Evolutionary conservation across 2,329 filamentous ascomycete species (phyloP), one percentile per base, ranked within the genome.

Genomic region (Fusarium sp.): DNA sequence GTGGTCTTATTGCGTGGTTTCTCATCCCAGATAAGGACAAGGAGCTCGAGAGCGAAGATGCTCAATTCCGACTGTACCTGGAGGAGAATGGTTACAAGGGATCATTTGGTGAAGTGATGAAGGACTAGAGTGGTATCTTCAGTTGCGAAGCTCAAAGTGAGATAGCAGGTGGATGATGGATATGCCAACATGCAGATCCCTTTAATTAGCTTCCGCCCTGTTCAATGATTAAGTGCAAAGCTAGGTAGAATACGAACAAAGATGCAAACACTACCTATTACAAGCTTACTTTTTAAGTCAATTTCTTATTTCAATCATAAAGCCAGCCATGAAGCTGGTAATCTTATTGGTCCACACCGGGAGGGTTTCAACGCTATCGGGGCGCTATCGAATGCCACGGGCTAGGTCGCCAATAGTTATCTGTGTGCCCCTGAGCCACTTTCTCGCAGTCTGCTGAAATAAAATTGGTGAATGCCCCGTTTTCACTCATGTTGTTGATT

Each of bases 391-490:
- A 8, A 13, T 18, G 8, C 18, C 36, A 18, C 20, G 3, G 5
- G 3, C n/a, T 26, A 26, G 14, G 24, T 7, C n/a, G 4, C 32
- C 18, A 38, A 38, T 54, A 36, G 24, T 36, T 12, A 11, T 26
- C 3, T 26, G 5, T 6, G 4, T 11, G 12, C 50, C 50, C 32
- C 50, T 38, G 18, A 24, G 18, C 13, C 10, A 9, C 9, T 6
- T 2, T 17, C 4, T 6, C 6, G n/a, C 17, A 0, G n/a, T 36
- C 0, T 8, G 2, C 9, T 38, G 5, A 4, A 26, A 28, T 26
- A 28, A 26, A 54, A 28, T 24, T 17, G 9, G 13, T 5, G 3
- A 14, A 14, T 10, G 24, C 4, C 20, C 36, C 6, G 5, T 2
- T 41, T 26, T 39, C 1, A 6, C 3, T 15, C 8, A 1, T 22